Evolutionary conservation across 495 filamentous ascomycete species (phyloP).

Genomic region (Talaromyces trachyspermus): DNA sequence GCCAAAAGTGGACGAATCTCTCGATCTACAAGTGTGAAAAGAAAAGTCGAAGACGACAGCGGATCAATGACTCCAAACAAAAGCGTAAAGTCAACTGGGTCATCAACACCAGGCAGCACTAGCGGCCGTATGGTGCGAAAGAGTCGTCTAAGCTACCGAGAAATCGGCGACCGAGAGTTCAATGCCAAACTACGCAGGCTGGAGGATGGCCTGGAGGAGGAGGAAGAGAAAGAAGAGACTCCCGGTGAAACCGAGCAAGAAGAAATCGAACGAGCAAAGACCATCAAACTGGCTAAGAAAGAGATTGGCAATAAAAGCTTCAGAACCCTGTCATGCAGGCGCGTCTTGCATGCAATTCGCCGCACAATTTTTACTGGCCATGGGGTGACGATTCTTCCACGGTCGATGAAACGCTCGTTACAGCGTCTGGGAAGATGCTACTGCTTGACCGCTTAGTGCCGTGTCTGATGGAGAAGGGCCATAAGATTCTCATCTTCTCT

Average conservation of each 20-base stretch:
- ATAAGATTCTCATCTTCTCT: constrained; percentile 93
- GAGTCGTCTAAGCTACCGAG: constrained; percentile 58
- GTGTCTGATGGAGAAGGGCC: constrained; percentile 61
- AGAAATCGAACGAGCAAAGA: constrained; percentile 61
- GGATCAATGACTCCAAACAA: constrained; percentile 48
- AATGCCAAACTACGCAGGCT: constrained; percentile 60
- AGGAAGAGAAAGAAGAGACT: constrained; percentile 41
- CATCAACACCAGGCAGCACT: constrained; percentile 57
- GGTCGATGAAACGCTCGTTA: constrained; percentile 73
- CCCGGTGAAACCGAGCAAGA: constrained; percentile 45
- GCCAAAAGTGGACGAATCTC: constrained; percentile 25
- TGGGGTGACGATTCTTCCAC: constrained; percentile 49
- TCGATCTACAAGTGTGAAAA: constrained; percentile 43
- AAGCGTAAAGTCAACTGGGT: constrained; percentile 62
- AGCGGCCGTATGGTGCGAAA: constrained; percentile 38
- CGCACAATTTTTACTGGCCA: constrained; percentile 95
- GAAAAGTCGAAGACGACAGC: constrained; percentile 41
- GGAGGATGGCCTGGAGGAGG: constrained; percentile 42
- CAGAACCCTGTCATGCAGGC: constrained; percentile 94
- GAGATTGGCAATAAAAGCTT: constrained; percentile 88
- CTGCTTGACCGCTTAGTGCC: constrained; percentile 82
- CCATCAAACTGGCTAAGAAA: constrained; percentile 71
- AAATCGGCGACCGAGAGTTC: constrained; percentile 69
- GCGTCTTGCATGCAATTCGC: constrained; percentile 83
- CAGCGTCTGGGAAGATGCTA: constrained; percentile 89